Conservation (phyloP, 2,329 filamentous ascomycete genomes). For the Cytospora mali region DNA sequence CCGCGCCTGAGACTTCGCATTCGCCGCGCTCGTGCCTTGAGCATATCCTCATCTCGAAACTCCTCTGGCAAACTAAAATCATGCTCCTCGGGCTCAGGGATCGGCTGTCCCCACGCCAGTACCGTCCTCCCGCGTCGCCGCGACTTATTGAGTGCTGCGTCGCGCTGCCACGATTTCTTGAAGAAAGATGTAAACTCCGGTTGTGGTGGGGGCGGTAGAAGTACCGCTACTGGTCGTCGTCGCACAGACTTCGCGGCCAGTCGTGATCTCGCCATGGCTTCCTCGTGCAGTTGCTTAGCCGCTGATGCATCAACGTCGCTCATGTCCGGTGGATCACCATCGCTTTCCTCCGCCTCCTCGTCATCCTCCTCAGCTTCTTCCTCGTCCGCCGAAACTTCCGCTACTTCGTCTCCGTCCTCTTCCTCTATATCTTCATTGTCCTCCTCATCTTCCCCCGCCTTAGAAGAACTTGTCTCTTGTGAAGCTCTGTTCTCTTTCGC, state of each 20-base stretch:
- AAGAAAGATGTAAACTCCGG: conserved; percentile 88
- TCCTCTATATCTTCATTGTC: conserved; percentile 38
- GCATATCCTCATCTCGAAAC: conserved; percentile 56
- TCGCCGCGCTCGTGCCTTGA: conserved; percentile 63
- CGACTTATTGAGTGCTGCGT: conserved; percentile 73
- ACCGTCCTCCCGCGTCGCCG: conserved; percentile 70
- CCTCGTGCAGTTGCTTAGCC: conserved; percentile 74
- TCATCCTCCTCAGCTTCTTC: conserved; percentile 33
- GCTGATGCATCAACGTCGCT: conserved; percentile 71
- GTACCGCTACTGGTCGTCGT: conserved; percentile 36
- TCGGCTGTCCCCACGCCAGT: conserved; percentile 77
- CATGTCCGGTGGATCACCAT: conserved; percentile 62
- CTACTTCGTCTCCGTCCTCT: conserved; percentile 37
- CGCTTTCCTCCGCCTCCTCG: conserved; percentile 39
- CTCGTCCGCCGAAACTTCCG: conserved; percentile 33
- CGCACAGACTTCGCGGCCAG: conserved; percentile 39
- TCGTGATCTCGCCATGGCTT: conserved; percentile 61
- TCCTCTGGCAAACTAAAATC: conserved; percentile 79
- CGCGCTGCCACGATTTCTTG: conserved; percentile 75
- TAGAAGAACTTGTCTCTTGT: conserved; percentile 28
- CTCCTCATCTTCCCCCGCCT: conserved; percentile 29
- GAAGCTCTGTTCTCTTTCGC: conserved; percentile 44
- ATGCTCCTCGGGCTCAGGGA: conserved; percentile 70
- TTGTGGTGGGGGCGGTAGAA: conserved; percentile 40
- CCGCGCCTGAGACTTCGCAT: conserved; percentile 56